Percentiles rank a stretch among this genome's conserved stretches.
These are phyloP conservation scores for Intubia oerlemansii DNA, from an alignment of 2,329 filamentous ascomycete genomes.

Conservation along the genomic window DNA sequence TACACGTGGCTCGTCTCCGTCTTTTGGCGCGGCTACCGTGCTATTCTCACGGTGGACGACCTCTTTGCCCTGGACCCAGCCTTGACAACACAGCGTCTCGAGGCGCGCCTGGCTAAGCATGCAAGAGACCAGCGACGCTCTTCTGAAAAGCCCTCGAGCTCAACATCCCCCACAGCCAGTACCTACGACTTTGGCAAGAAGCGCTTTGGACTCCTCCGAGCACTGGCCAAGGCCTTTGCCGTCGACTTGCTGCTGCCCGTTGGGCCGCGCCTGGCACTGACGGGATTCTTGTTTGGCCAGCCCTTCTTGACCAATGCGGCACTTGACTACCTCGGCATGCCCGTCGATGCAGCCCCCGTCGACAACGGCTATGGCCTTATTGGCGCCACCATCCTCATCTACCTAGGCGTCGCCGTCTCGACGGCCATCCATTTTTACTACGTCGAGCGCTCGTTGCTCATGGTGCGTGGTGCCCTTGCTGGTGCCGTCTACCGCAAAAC, in stretches of 20 bases:
- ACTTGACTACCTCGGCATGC: slow-evolving; percentile 12
- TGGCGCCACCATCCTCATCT: slow-evolving; percentile 18
- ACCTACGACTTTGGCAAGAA: no score
- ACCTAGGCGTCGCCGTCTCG: slow-evolving; percentile 18
- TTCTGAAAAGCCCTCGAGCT: no score
- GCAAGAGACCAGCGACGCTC: background rate
- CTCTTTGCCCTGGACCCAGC: slow-evolving; percentile 13
- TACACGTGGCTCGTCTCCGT: slow-evolving; percentile 17
- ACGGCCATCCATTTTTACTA: slow-evolving; percentile 19
- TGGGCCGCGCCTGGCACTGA: slow-evolving; percentile 10
- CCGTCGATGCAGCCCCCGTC: background rate
- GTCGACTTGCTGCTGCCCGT: slow-evolving; percentile 11
- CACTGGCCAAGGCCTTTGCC: no score
- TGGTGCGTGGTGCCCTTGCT: slow-evolving; percentile 12
- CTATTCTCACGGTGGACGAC: slow-evolving; percentile 13
- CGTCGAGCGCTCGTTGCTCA: slow-evolving; percentile 13
- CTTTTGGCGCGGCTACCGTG: slow-evolving; percentile 15
- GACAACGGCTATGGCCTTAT: slow-evolving; percentile 20
- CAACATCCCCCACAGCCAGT: no score
- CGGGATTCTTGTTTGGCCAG: slow-evolving; percentile 15
- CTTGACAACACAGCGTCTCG: slow-evolving; percentile 3
- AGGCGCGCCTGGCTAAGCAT: slow-evolving; percentile 7
- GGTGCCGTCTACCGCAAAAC: slow-evolving; percentile 15
- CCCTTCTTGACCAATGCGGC: slow-evolving; percentile 14
- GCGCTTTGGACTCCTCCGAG: no score